Conservation (phyloP, 2,329 filamentous ascomycete species). For the Sporothrix luriei region DNA sequence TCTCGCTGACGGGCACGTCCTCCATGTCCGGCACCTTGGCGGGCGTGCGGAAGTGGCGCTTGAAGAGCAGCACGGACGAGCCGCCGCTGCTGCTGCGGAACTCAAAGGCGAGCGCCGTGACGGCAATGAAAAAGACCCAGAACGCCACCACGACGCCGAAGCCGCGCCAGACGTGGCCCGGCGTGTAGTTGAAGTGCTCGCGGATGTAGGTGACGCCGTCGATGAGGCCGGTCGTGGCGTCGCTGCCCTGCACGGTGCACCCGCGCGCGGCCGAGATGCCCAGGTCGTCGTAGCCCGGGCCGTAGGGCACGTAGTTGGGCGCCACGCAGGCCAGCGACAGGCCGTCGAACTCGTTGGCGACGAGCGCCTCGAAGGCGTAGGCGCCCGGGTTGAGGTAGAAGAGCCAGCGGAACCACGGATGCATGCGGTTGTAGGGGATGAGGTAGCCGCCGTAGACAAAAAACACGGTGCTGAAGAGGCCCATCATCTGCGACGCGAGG, state of each 20-base stretch:
- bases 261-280: constrained; percentile 10
- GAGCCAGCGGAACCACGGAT: constrained; percentile 66
- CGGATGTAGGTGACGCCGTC: constrained; percentile 59
- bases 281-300: constrained; percentile 8
- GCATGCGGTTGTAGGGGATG: constrained; percentile 33
- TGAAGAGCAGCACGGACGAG: constrained; percentile 42
- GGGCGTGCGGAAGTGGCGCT: constrained; percentile 29
- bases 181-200: constrained; percentile 56
- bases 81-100: constrained; percentile 51
- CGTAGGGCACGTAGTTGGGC: constrained; percentile 41
- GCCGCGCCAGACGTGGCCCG: constrained; percentile 70
- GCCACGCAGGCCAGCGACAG: constrained; percentile 57
- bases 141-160: constrained; percentile 77
- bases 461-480: constrained; percentile 60
- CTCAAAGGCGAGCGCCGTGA: constrained; percentile 67
- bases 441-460: constrained; percentile 56
- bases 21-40: constrained; percentile 6
- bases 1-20: neutral
- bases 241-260: constrained; percentile 26
- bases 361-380: constrained; percentile 65
- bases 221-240: constrained; percentile 46
- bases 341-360: constrained; percentile 58
- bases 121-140: constrained; percentile 49
- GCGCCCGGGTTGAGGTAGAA: constrained; percentile 64
- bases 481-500: constrained; percentile 50